Evolutionary conservation across 2,329 filamentous ascomycete species (phyloP), one percentile per base, ranked within the genome.

Genomic region (Trichoderma sp.): DNA sequence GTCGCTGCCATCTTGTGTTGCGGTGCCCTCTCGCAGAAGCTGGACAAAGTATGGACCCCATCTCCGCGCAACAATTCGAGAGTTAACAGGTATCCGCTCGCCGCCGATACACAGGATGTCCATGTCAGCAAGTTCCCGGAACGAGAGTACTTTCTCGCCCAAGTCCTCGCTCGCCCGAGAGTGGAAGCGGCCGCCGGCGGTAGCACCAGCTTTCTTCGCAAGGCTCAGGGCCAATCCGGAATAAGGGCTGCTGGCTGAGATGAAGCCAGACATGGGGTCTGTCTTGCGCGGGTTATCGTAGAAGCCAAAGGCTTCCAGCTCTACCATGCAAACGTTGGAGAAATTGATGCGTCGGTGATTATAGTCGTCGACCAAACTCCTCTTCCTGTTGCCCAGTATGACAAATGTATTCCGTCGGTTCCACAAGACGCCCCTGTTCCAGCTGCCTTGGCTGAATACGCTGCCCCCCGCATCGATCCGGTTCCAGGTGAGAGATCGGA

Each of bases 271-370:
- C 76, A 93, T 90, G 1, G 95, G 93, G 5, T 89, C 85, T 1
- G 87, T 89, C 79, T 91, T 92, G 74, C 95, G 90, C 12, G 96
- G 95, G 80, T 98, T 99, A 79, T 98, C 95, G 80, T 98, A 98
- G 57, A 99, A 90, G 1, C 96, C 96, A 83, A 98, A 99, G 0
- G 96, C 95, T 80, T 99, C 96, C 12, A 99, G 86, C 81, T 99
- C 96, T 9, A 99, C 95, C 87, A 98, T 92, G 81, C 96, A 98
- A 32, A 98, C 90, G 78, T 99, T 97, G 11, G 93, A 93, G 80
- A 98, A 99, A 81, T 99, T 99, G 82, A 99, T 97, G 30, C 96
- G 92, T 12, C 96, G 92, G 78, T 98, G 96, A 79, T 98, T 98
- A 82, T 99, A 99, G 81, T 99, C 96, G 76, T 99, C 95, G 0